Evolutionary conservation across 768 basidiomycete species (phyloP), one percentile per base, ranked within the genome.

Genomic region (Dendrothele bispora): DNA sequence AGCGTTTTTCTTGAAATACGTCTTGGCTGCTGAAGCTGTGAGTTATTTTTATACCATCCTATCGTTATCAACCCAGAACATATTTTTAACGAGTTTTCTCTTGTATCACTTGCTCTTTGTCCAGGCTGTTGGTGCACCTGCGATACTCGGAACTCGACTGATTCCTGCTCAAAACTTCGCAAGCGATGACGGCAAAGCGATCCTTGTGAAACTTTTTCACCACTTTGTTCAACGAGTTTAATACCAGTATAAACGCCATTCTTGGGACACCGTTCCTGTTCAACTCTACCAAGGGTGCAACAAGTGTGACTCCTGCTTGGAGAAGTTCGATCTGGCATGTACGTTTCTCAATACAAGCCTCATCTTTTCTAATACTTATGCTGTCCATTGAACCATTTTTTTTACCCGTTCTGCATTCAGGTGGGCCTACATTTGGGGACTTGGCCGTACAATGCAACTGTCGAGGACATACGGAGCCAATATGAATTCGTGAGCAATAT

Each of bases 1-100:
- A 26, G 50, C 57, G 3, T 67, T 69, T 54, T 70, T 66, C 58
- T 41, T 39, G 26, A 64, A 65, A 48, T 65, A 64, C 39, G 60
- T 64, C n/a, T 28, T 57, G 8, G 10, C 52, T 5, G 59, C 62
- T 7, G 52, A 67, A 49, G 58, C 56, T 14, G 45, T 46, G 35
- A 36, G 45, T 46, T 29, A 6, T 32, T 12, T 38, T 38, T 7
- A 57, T 62, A 37, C n/a, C n/a, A n/a, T n/a, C n/a, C n/a, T n/a
- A n/a, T n/a, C n/a, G n/a, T n/a, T n/a, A n/a, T n/a, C n/a, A n/a
- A n/a, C n/a, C n/a, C n/a, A n/a, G n/a, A n/a, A n/a, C n/a, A n/a
- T n/a, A n/a, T n/a, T n/a, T n/a, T 26, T 43, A 17, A 11, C 5
- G 14, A 10, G 17, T n/a, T 11, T 24, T 4, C 3, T 12, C 10